These are phyloP conservation scores for Pythium brachiatum DNA, from an alignment of 352 stramenopile species.

Conservation along the genomic window DNA sequence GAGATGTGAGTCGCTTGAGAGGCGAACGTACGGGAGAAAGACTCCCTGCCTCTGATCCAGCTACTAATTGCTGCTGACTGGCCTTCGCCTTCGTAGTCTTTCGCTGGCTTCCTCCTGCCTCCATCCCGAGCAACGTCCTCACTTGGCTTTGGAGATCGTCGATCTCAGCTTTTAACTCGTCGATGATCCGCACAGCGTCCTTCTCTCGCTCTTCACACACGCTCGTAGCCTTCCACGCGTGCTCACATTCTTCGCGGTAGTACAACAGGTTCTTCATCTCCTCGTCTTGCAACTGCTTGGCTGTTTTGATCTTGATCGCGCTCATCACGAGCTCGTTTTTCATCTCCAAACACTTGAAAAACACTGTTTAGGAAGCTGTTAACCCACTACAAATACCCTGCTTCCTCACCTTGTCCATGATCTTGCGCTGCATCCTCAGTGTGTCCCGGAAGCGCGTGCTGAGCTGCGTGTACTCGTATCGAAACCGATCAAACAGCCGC, in stretches of 20 bases:
- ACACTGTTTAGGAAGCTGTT: background rate
- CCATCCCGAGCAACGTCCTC: slow-evolving; percentile 35
- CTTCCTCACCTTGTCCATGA: slow-evolving; percentile 62
- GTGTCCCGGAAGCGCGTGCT: slow-evolving; percentile 53
- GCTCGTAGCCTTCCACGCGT: slow-evolving; percentile 56
- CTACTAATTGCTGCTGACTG: background rate
- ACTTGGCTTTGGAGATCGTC: slow-evolving; percentile 51
- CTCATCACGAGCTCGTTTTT: slow-evolving; percentile 66
- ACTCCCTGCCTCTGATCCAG: background rate
- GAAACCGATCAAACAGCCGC: slow-evolving; percentile 66
- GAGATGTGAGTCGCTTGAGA: slow-evolving; percentile 6
- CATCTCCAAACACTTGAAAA: slow-evolving; percentile 51
- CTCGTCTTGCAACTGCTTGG: slow-evolving; percentile 61
- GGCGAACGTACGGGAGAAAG: slow-evolving; percentile 13
- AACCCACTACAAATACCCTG: background rate
- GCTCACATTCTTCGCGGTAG: slow-evolving; percentile 73
- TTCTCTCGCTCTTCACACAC: slow-evolving; percentile 59
- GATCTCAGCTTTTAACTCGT: slow-evolving; percentile 60
- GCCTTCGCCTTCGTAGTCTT: background rate
- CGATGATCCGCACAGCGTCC: slow-evolving; percentile 64
- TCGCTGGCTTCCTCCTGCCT: background rate
- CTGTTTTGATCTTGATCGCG: slow-evolving; percentile 52
- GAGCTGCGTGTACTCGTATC: slow-evolving; percentile 57
- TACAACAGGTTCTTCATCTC: slow-evolving; percentile 70
- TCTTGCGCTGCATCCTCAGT: slow-evolving; percentile 44